phyloP scores from a whole-genome alignment of 495 filamentous ascomycete species.

The Glonium stellatum region DNA sequence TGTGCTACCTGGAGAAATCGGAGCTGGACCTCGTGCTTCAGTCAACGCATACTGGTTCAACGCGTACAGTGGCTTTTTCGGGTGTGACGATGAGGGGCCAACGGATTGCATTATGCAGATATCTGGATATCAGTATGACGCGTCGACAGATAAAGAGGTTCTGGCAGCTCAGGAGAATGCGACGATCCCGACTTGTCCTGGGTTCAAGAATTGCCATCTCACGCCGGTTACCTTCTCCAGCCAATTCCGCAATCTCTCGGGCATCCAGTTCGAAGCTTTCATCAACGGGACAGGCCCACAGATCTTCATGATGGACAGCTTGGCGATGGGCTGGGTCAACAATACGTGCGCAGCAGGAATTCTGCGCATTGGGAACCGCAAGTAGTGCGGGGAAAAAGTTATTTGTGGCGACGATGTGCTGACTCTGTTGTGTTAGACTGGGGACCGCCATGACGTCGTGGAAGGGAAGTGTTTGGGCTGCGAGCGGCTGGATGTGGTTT shows the following conservation, averaged over 20 bases:
- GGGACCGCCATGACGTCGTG: conserved; percentile 1
- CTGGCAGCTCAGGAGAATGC: conserved; percentile 32
- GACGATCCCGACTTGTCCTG: conserved; percentile 33
- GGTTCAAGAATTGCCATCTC: conserved; percentile 34
- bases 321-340: conserved; percentile 40
- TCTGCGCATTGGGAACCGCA: conserved; percentile 24
- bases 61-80: conserved; percentile 37
- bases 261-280: conserved; percentile 40
- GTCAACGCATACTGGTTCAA: conserved; percentile 43
- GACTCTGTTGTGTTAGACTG: conserved; percentile 8
- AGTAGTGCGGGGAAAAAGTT: conserved; percentile 7
- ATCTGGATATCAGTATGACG: conserved; percentile 35
- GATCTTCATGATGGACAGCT: conserved; percentile 41
- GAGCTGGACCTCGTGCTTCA: conserved; percentile 36
- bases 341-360: conserved; percentile 40
- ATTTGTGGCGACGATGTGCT: conserved; percentile 4
- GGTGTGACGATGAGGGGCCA: conserved; percentile 39
- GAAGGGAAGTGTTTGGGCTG: neutral
- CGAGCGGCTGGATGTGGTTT: neutral
- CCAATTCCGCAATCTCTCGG: conserved; percentile 36
- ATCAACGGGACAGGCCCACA: conserved; percentile 10
- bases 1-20: conserved; percentile 38
- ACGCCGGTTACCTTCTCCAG: conserved; percentile 31
- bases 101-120: conserved; percentile 36
- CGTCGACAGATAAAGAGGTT: conserved; percentile 16